Evolutionary conservation across 176 grass and related monocot species (phyloP).

Genomic region (Tuctoria greenei): DNA sequence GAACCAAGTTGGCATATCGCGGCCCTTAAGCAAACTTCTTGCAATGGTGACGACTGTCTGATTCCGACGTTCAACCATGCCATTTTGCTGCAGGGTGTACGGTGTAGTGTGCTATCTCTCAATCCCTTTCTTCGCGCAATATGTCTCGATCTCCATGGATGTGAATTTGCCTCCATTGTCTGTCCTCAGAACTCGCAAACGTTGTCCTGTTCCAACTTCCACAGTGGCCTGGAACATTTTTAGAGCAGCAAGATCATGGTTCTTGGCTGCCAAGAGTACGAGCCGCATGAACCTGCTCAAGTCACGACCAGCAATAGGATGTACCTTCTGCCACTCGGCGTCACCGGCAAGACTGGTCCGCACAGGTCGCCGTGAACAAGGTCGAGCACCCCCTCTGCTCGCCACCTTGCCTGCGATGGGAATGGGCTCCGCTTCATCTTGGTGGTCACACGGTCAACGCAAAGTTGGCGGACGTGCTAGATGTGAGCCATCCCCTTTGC

Average conservation of each 20-base stretch:
- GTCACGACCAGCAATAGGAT: not conserved
- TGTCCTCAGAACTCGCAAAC: not conserved
- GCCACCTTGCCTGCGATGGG: not conserved
- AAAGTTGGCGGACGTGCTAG: not conserved
- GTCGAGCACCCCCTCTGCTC: not conserved
- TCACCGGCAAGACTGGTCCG: not conserved
- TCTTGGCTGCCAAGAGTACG: not conserved
- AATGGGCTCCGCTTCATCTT: not conserved
- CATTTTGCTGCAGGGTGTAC: not conserved
- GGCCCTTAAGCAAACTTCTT: not conserved
- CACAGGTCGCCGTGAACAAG: not conserved
- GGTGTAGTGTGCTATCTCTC: not conserved
- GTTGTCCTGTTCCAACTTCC: not conserved
- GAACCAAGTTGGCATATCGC: fast-evolving
- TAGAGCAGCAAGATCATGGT: not conserved
- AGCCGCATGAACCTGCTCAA: not conserved
- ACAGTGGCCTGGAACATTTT: not conserved
- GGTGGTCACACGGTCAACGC: not conserved
- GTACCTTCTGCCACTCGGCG: not conserved
- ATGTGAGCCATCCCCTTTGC: no score
- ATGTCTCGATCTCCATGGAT: not conserved
- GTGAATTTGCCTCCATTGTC: not conserved
- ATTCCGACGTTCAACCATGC: not conserved
- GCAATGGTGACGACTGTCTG: not conserved
- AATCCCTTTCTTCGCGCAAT: not conserved